Evolutionary conservation across 83 land plant genomes (phyloP), one percentile per base, ranked within the genome.

Genomic region (Picea engelmannii): DNA sequence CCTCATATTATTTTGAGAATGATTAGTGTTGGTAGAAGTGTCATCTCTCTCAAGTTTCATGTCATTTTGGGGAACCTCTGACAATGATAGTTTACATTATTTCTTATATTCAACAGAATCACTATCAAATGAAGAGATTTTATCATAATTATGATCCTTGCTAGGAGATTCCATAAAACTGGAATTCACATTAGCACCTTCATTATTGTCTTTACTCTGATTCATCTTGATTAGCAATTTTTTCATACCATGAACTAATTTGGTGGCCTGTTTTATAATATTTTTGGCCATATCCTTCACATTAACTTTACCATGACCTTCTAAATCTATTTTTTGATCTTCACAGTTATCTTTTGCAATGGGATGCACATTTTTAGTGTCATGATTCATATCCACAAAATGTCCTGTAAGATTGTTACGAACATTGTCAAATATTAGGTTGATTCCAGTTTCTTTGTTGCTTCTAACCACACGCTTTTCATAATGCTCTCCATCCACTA

Each of bases 371-470:
- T 27, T 27, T 27, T 27, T 27, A 27, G 31, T 27, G 31, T 27
- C 31, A 27, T 27, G 31, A 27, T 27, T 27, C 31, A 16, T 8
- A 71, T 49, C 76, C 40, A 49, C 13, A 68, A 68, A 31, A 1
- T 68, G 42, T 9, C 44, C 42, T 13, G 2, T 31, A 38, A 71
- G 3, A 71, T 71, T 71, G 20, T 71, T 23, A 42, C 21, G 76
- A 42, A 68, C 42, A 68, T 68, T 40, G 31, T 71, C 76, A 20
- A 71, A 20, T 38, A 71, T 21, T 31, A 71, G 52, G 42, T 10
- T 71, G 23, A 71, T n/a, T 71, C 76, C 76, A n/a, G 0, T 71
- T 71, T 20, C 76, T 71, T 71, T 71, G 23, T 71, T 17, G 42
- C 12, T 49, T 7, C 76, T 49, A 71, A 38, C 24, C 9, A 71